Base-by-base conservation (phyloP, 208 protist species). In the Porcisia hertigi region DNA sequence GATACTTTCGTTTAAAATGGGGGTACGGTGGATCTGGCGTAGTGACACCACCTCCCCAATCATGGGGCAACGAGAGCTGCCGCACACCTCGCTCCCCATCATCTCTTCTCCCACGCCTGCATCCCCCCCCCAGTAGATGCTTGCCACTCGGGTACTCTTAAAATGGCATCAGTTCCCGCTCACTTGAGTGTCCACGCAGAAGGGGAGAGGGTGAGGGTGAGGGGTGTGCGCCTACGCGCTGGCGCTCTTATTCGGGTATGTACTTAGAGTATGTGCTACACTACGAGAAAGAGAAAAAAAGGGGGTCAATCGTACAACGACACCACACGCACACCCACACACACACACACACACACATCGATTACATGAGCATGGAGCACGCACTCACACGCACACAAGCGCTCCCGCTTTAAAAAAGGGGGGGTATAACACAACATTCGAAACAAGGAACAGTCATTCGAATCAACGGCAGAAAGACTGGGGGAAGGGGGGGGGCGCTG, bases 231-330 rank as follows among this genome's bases (percentile, higher is more conserved):
- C 7, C 39, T 49, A 25, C 66, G 49, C 66, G 12, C 25, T 65
- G 55, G 49, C n/a, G 23, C 34, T 76, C 7, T 82, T 57, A 69
- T 58, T 80, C 62, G 45, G 53, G 18, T 67, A 64, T 60, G 41
- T 69, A 53, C 73, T 30, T 45, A 49, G 62, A 30, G 49, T 71
- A 39, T 75, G 71, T 75, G 34, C 71, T 75, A 69, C 71, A 67
- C 71, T 69, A 45, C 20, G 36, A 45, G 39, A 58, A 36, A 58
- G 47, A 57, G 41, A 57, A 11, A 58, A 36, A 58, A 36, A 36
- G 66, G n/a, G 41, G 23, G 16, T 67, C 34, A 47, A 52, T 43
- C 41, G 11, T 67, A 43, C 47, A 59, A 54, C 72, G 12, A 45
- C 18, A 45, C 30, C 30, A 30, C 30, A 30, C 30, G 0, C 30